Evolutionary conservation across 1,284 basidiomycete species (phyloP), one percentile per base, ranked within the genome.

Genomic region (Ganoderma multipileum): DNA sequence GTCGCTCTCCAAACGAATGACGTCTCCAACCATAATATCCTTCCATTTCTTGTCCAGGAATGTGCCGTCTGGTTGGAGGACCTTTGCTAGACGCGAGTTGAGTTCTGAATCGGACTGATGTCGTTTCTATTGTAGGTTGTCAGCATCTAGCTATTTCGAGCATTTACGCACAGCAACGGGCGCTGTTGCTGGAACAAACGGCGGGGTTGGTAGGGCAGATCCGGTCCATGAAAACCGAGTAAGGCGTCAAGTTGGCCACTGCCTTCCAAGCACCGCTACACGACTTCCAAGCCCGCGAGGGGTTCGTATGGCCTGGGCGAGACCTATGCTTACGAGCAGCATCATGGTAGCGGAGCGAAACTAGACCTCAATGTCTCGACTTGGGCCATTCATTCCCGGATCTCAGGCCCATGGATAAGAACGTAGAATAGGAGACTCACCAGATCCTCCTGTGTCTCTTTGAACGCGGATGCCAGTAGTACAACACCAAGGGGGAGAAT

Each of bases 381-480:
- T 58, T 38, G 28, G 30, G 55, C 55, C 33, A 9, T 20, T n/a
- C 33, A 9, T 20, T n/a, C 20, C 55, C 36, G 2, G 28, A 6
- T n/a, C 28, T n/a, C 4, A n/a, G 28, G 8, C 14, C 18, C 55
- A 20, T 12, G 55, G 1, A 58, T 38, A 1, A n/a, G 36, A 36
- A 57, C 26, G 47, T 36, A 64, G 20, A 75, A 79, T 68, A 65
- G 52, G 83, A 64, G 68, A 73, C 78, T 69, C 61, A 93, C 91
- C 74, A 98, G 78, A 80, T 99, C 98, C 82, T 99, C 98, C 75
- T 98, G 93, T 26, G 93, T 86, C 80, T 99, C 98, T 80, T 99
- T 99, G 81, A 97, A 94, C 0, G 97, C 98, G n/a, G 95, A 96
- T 1, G 95, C 98, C 64, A 98, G 86, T 38, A 99, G 83, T 11